These are phyloP conservation scores for Yarrowia sp. DNA, from an alignment of 805 yeast species.

Conservation along the genomic window DNA sequence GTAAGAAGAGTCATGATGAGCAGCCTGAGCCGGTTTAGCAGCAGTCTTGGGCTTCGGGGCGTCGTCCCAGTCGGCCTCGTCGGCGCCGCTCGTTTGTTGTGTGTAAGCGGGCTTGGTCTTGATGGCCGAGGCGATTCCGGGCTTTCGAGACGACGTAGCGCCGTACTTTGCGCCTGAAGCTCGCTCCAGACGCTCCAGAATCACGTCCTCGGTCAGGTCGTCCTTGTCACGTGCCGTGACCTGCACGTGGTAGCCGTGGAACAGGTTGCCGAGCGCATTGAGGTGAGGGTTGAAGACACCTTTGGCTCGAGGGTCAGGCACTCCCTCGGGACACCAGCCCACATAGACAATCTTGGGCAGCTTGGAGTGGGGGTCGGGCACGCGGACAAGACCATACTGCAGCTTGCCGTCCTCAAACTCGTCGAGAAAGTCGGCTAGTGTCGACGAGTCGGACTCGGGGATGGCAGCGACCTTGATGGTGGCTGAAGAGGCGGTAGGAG, in stretches of 20 bases:
- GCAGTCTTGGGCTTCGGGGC: constrained; percentile 40
- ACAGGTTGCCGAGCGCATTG: constrained; percentile 41
- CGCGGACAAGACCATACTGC: constrained; percentile 86
- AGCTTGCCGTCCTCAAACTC: constrained; percentile 83
- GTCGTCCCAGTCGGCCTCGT: constrained; percentile 72
- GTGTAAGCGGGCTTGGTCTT: constrained; percentile 40
- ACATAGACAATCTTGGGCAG: constrained; percentile 78
- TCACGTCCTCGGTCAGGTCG: constrained; percentile 77
- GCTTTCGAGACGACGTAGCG: constrained; percentile 38
- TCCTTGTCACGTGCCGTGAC: constrained; percentile 93
- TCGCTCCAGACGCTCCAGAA: constrained; percentile 71
- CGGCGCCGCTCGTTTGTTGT: constrained; percentile 39
- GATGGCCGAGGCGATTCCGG: constrained; percentile 37
- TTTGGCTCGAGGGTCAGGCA: constrained; percentile 53
- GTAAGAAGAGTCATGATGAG: constrained; percentile 55
- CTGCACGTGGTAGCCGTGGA: constrained; percentile 85
- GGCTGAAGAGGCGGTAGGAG: constrained; percentile 41
- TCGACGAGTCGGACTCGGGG: constrained; percentile 54
- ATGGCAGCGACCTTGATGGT: constrained; percentile 43
- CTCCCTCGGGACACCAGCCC: constrained; percentile 94
- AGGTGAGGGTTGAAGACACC: constrained; percentile 47
- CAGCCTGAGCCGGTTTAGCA: constrained; percentile 40
- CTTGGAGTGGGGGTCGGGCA: constrained; percentile 87
- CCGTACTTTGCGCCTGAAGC: constrained; percentile 97
- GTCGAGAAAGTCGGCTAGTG: constrained; percentile 71